Evolutionary conservation across 208 protist species (phyloP).

Genomic region (Wallacemonas collosoma): DNA sequence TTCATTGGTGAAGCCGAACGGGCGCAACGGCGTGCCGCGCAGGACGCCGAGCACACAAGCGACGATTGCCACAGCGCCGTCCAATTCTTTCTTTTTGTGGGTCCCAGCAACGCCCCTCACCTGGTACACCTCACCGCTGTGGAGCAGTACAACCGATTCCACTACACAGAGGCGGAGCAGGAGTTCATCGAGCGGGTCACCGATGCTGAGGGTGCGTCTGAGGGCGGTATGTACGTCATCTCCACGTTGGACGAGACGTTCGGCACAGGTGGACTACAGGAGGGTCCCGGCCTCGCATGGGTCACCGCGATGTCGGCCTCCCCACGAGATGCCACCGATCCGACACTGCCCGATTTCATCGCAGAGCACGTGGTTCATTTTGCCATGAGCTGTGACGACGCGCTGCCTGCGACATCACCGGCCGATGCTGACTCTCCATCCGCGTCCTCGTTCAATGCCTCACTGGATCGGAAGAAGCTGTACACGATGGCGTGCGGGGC

Average conservation of each 20-base stretch:
- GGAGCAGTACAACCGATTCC: slow-evolving; percentile 74
- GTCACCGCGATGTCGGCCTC: no score
- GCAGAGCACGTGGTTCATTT: no score
- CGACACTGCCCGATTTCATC: background rate
- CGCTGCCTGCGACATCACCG: no score
- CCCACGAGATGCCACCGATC: background rate
- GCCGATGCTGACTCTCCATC: no score
- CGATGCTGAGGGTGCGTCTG: slow-evolving; percentile 20
- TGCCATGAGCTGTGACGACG: no score
- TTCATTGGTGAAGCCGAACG: slow-evolving; percentile 2
- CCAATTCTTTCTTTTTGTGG: slow-evolving; percentile 78
- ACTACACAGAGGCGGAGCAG: slow-evolving; percentile 50
- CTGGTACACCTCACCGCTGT: slow-evolving; percentile 62
- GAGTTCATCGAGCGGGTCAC: slow-evolving; percentile 40
- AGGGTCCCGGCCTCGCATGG: background rate
- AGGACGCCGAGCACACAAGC: background rate
- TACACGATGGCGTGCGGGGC: slow-evolving; percentile 16
- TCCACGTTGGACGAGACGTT: slow-evolving; percentile 60
- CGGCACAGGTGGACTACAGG: slow-evolving; percentile 5
- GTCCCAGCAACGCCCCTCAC: slow-evolving; percentile 38
- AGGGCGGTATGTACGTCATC: slow-evolving; percentile 17
- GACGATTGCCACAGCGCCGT: slow-evolving; percentile 17
- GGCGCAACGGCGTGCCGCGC: background rate
- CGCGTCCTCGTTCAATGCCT: no score
- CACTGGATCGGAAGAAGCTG: slow-evolving; percentile 2